Percentiles rank a stretch among this genome's conserved stretches.
phyloP scores from a whole-genome alignment of 495 filamentous ascomycete species.

The Venustampulla echinocandica region DNA sequence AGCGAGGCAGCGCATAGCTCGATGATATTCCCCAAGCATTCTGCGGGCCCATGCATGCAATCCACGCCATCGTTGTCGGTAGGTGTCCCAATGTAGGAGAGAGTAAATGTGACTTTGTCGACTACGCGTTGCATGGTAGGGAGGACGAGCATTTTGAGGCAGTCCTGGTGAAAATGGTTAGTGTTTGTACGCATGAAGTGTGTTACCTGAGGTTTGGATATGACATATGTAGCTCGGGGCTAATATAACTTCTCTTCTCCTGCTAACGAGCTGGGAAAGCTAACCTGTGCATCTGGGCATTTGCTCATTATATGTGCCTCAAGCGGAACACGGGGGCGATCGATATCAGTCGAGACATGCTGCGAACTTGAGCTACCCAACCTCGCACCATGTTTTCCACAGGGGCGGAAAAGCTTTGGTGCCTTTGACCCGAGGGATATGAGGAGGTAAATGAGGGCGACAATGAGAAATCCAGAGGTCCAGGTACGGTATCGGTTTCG shows the following conservation, averaged over 20 bases:
- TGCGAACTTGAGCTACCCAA: not conserved
- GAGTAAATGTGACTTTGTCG: slow-evolving; percentile 79
- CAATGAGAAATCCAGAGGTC: slow-evolving; percentile 7
- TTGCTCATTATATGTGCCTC: slow-evolving; percentile 95
- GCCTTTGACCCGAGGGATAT: not conserved
- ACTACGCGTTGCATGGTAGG: slow-evolving; percentile 76
- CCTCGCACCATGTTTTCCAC: not conserved
- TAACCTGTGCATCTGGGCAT: slow-evolving; percentile 69
- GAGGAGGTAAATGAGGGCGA: slow-evolving; percentile 16
- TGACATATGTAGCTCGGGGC: not conserved
- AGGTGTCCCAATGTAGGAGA: slow-evolving; percentile 77
- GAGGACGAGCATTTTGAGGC: slow-evolving; percentile 69
- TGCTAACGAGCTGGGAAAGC: too few species aligned
- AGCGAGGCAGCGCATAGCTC: slow-evolving; percentile 79
- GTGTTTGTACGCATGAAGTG: not conserved
- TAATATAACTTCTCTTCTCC: not conserved
- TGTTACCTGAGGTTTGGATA: not conserved
- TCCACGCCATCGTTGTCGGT: slow-evolving; percentile 56
- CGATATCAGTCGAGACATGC: not conserved
- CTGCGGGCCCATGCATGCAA: slow-evolving; percentile 81
- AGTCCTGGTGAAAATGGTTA: slow-evolving; percentile 42
- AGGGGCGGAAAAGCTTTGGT: not conserved
- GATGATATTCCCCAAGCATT: slow-evolving; percentile 93
- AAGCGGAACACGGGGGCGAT: slow-evolving; percentile 49
- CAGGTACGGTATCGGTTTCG: slow-evolving; percentile 13